These are phyloP conservation scores for Colletotrichum caudatum DNA, from an alignment of 2,329 filamentous ascomycete genomes.

Conservation along the genomic window DNA sequence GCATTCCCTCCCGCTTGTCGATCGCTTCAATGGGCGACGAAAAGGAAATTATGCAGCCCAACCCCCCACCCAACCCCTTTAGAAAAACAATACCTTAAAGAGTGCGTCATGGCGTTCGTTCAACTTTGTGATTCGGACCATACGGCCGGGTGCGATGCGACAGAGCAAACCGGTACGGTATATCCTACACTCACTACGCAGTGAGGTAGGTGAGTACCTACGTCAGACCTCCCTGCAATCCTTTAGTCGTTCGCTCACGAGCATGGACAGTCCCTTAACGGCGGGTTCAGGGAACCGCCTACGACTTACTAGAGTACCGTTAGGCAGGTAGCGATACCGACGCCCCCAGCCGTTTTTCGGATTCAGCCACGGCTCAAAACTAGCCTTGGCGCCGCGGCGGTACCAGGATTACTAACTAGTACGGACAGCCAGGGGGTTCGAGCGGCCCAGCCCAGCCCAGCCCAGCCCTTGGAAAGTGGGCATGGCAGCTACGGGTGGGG, in stretches of 20 bases:
- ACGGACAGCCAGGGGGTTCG: conserved; percentile 15
- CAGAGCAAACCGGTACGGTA: neutral
- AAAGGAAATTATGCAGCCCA: neutral
- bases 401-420: conserved; percentile 11
- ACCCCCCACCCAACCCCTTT: too few relatives aligned
- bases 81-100: neutral
- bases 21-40: neutral
- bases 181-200: too few relatives aligned
- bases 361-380: conserved; percentile 19
- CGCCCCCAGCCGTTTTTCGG: conserved; percentile 26
- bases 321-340: neutral
- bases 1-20: neutral
- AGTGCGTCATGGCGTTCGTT: neutral
- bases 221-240: conserved; percentile 9
- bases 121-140: neutral
- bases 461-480: conserved; percentile 29
- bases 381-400: conserved; percentile 29
- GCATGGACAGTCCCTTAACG: conserved; percentile 16
- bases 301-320: neutral
- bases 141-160: neutral
- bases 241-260: conserved; percentile 9
- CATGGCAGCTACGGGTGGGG: conserved; percentile 33
- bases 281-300: conserved; percentile 12
- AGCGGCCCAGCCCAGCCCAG: conserved; percentile 5
- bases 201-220: neutral